Base-by-base conservation (phyloP, 1,284 basidiomycete species). In the Boletus semigastroideus region DNA sequence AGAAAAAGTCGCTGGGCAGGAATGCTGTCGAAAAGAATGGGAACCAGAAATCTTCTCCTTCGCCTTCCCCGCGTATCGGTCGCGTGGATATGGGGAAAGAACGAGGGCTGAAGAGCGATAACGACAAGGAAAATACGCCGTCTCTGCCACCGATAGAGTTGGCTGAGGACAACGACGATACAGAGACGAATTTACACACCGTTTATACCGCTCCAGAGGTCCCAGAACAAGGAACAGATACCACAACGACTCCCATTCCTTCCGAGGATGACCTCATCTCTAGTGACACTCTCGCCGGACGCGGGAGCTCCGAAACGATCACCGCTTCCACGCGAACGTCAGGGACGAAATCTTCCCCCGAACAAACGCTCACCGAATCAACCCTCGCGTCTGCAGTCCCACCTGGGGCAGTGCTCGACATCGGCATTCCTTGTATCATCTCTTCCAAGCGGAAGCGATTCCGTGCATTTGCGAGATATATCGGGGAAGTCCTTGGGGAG, bases 381-480 rank as follows among this genome's bases (percentile, higher is more conserved):
- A 71, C 72, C 11, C 56, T 70, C 42, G 58, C 67, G 5, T 61
- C 58, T 7, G 42, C 54, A 5, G 40, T 66, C 2, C 78, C 78
- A 9, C 75, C 74, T 12, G 92, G 93, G 1, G 83, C 88, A 1
- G 86, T 82, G 6, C 80, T 97, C 36, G 84, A 90, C 39, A 84
- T 95, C 19, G 93, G 94, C 8, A 95, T 96, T 43, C 92, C 92
- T 0, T 96, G 93, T 72, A 92, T 96, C 64, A 90, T 95, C 51
- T 84, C 87, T 1, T 86, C 86, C 33, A 88, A 88, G 61, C 79
- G 88, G 28, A 86, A 86, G 53, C 80, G 91, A 12, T 94, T 95
- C 77, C 85, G 87, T 48, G 94, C 92, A 1, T 87, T 84, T 59
- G 91, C 92, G 19, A 77, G 92, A 9, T 96, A 95, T 63, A 91